These are phyloP conservation scores for Phytophthora nicotianae DNA, from an alignment of 352 stramenopile genomes.

Conservation along the genomic window DNA sequence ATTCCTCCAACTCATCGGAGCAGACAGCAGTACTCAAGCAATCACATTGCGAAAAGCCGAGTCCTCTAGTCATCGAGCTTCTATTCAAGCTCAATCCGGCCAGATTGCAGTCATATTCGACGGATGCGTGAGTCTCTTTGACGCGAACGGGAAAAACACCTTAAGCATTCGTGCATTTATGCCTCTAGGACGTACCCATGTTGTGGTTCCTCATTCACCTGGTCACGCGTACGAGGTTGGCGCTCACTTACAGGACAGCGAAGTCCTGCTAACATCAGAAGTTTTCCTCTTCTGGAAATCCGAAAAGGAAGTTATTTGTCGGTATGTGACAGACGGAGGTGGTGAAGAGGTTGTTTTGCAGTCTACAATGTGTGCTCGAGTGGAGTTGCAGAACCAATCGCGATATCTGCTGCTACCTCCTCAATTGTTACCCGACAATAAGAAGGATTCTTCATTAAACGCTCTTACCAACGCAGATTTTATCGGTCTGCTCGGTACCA, in stretches of 20 bases:
- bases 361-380: slow-evolving; percentile 50
- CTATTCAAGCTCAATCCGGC: slow-evolving; percentile 23
- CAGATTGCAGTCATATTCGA: slow-evolving; percentile 63
- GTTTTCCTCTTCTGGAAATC: slow-evolving; percentile 72
- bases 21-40: slow-evolving; percentile 49
- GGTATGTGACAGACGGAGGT: slow-evolving; percentile 59
- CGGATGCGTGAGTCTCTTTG: slow-evolving; percentile 55
- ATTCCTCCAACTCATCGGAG: slow-evolving; percentile 66
- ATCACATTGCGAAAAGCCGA: slow-evolving; percentile 58
- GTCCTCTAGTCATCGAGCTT: slow-evolving; percentile 32
- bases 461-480: slow-evolving; percentile 73
- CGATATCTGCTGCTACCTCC: slow-evolving; percentile 42
- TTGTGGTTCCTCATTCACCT: slow-evolving; percentile 5
- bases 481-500: slow-evolving; percentile 59
- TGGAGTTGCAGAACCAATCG: slow-evolving; percentile 51
- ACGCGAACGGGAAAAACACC: slow-evolving; percentile 45
- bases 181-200: slow-evolving; percentile 14
- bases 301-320: slow-evolving; percentile 60
- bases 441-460: slow-evolving; percentile 50
- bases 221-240: slow-evolving; percentile 27
- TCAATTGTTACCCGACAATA: slow-evolving; percentile 9
- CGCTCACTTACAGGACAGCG: slow-evolving; percentile 32
- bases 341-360: slow-evolving; percentile 75
- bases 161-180: slow-evolving; percentile 45
- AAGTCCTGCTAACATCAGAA: slow-evolving; percentile 45